phyloP scores from a whole-genome alignment of 208 protist genomes.

The Trypanosomatidae sp. region DNA sequence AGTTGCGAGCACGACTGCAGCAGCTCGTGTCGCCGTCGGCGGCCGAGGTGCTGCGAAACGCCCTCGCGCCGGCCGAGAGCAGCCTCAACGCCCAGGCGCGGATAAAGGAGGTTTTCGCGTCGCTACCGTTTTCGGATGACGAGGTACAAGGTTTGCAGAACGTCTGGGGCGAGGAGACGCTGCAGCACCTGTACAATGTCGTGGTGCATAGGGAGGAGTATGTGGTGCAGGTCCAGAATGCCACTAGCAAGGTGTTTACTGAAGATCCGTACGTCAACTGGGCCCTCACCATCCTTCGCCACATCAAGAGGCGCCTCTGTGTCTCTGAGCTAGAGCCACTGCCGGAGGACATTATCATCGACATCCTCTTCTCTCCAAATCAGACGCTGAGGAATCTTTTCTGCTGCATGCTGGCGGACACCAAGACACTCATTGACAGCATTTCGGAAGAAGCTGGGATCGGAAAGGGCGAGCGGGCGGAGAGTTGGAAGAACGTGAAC shows the following conservation, averaged over 20 bases:
- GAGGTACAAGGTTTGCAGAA: constrained; percentile 51
- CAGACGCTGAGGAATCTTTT: constrained; percentile 81
- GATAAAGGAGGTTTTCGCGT: constrained; percentile 25
- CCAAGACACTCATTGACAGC: constrained; percentile 47
- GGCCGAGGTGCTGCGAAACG: constrained; percentile 60
- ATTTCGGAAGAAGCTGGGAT: constrained; percentile 18
- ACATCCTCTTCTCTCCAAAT: constrained; percentile 78
- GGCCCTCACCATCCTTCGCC: constrained; percentile 54
- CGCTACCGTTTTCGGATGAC: constrained; percentile 51
- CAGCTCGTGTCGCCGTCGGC: constrained; percentile 73
- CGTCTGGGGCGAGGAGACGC: constrained; percentile 50
- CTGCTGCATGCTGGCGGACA: constrained; percentile 54
- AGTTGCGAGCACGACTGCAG: constrained; percentile 64
- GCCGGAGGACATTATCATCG: constrained; percentile 53
- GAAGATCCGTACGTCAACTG: constrained; percentile 72
- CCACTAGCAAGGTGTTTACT: constrained; percentile 47
- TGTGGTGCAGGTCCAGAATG: constrained; percentile 71
- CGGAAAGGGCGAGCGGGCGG: constrained; percentile 22
- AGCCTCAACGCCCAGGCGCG: constrained; percentile 3
- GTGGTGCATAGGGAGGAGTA: constrained; percentile 77
- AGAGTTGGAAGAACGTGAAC: constrained; percentile 55
- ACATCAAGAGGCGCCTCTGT: constrained; percentile 45
- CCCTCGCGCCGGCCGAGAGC: constrained; percentile 12
- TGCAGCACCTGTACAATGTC: constrained; percentile 68
- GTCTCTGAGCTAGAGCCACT: constrained; percentile 31